phyloP scores from a whole-genome alignment of 345 rosid genomes.

The Euphorbia lathyris region DNA sequence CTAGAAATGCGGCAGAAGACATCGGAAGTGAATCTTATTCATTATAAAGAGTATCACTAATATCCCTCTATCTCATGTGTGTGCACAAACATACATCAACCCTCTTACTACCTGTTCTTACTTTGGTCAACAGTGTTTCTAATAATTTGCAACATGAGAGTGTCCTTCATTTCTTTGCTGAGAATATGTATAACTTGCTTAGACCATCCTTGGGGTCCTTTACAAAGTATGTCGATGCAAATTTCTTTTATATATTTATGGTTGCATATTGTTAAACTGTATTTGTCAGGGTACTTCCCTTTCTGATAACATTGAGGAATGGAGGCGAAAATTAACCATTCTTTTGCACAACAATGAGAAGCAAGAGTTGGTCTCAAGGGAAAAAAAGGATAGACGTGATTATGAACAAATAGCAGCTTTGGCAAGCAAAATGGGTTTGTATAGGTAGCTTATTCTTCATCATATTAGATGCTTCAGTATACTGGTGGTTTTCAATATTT shows the following conservation, averaged over 20 bases:
- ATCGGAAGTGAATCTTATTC: neutral
- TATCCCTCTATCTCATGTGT: neutral
- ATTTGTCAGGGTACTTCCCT: conserved; percentile 37
- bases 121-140: neutral
- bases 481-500: conserved; percentile 12
- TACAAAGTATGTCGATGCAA: neutral
- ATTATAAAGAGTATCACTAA: neutral
- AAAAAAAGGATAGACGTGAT: conserved; percentile 74
- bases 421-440: conserved; percentile 71
- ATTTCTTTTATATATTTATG: neutral
- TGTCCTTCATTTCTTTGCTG: no score
- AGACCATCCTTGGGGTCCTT: neutral
- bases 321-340: conserved; percentile 60
- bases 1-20: neutral
- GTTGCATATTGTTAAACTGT: neutral
- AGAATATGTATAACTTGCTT: no score
- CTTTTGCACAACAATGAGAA: conserved; percentile 49
- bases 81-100: neutral
- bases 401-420: conserved; percentile 69
- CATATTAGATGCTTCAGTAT: conserved; percentile 3
- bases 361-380: conserved; percentile 80
- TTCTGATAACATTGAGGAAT: conserved; percentile 50
- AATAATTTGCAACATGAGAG: neutral
- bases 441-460: conserved; percentile 47
- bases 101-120: neutral